Base-by-base conservation (phyloP, 768 basidiomycete genomes). In the Termitomyces sp. region DNA sequence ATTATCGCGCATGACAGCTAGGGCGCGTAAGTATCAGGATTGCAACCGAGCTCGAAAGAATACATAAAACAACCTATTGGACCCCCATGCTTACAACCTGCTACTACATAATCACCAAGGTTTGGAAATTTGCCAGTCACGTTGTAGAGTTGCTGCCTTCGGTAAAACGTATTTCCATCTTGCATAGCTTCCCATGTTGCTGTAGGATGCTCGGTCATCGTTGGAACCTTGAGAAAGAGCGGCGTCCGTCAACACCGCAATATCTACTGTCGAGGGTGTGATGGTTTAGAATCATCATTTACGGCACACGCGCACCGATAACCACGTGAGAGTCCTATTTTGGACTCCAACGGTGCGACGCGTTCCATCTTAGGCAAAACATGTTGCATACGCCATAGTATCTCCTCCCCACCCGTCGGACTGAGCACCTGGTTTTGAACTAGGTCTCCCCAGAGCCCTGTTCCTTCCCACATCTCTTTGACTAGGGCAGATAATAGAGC, bases 121-220 rank as follows among this genome's bases (percentile, higher is more conserved):
- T 90, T 83, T 3, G 87, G 87, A 5, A 92, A 74, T 65, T 88
- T 89, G 64, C 88, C 93, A 13, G 84, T 77, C 55, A 92, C 84
- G 1, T 88, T 83, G 68, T 98, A 98, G 24, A 94, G 77, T 60
- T 89, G 88, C 63, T 94, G 85, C 55, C 88, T 80, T 67, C 88
- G 77, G 67, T 98, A 98, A 75, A 97, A 98, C 33, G 88, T 90
- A 64, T 78, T 85, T 26, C 89, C 90, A 66, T 90, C 84, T 69
- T 87, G 83, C 87, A 97, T 92, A 44, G 94, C 83, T 70, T 95
- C 87, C 96, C 96, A 98, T 71, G 83, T 81, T 32, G 84, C 71
- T 3, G 90, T 91, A 2, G 92, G 90, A 64, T 92, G 90, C 52
- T 88, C 85, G 14, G 74, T 65, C 73, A 81, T 81, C 5, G 64